Base-by-base conservation (phyloP, 805 yeast genomes). In the Grigorovia humatica region DNA sequence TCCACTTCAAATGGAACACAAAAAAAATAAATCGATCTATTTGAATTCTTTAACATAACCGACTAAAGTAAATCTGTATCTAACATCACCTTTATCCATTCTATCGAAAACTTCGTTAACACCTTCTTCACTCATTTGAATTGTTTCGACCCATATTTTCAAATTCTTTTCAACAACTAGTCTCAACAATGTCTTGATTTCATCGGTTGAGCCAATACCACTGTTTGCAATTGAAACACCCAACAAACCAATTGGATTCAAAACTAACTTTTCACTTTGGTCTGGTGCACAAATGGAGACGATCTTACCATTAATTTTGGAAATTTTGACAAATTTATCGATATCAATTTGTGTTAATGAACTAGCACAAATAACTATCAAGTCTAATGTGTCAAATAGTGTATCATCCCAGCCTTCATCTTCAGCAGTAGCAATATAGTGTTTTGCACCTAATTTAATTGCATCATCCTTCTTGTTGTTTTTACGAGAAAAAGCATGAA, bases 401-500 rank as follows among this genome's bases (percentile, higher is more conserved):
- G 63, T 59, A 12, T 48, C 51, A 11, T 56, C 56, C 78, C 81
- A 79, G 48, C 71, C 64, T 60, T 66, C 55, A 58, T 74, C 63
- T 56, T 76, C n/a, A n/a, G n/a, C n/a, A n/a, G n/a, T n/a, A n/a
- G n/a, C n/a, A n/a, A n/a, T n/a, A n/a, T n/a, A n/a, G 11, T 69
- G 71, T 54, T 74, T 74, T 40, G 82, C 83, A 52, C 84, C 83
- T 63, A 80, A 69, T 51, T 70, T 60, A 18, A 61, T 9, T n/a
- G 82, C 78, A 52, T 77, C 74, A 44, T 70, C 76, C 59, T 70
- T 75, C 69, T 80, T 80, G 42, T 73, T 57, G 15, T 66, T 61
- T 19, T 74, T 62, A 67, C 84, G 70, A 18, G 83, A 79, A 59
- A 80, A 72, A 6, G 81, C 83, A 49, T 74, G 70, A 32, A 80